Percentiles rank a stretch among this genome's conserved stretches.
phyloP scores from a whole-genome alignment of 139 green algal species.

The Volvox reticuliferus region DNA sequence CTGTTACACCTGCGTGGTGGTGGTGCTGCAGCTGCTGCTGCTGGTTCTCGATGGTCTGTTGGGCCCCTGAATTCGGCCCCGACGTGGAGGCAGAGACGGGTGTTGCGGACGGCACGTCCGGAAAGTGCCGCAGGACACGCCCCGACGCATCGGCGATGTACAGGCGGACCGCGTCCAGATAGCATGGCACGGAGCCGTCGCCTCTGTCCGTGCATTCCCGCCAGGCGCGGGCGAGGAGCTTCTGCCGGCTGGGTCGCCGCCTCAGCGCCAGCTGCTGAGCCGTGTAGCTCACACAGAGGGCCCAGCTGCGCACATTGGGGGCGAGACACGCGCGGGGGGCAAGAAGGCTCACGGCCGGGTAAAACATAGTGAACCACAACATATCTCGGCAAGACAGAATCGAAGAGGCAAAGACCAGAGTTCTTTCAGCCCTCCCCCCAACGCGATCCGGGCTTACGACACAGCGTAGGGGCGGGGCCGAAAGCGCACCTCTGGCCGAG shows the following conservation, averaged over 20 bases:
- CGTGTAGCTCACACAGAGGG: neutral
- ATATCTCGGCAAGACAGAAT: no score
- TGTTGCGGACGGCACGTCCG: neutral
- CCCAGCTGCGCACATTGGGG: neutral
- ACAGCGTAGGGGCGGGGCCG: no score
- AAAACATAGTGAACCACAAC: no score
- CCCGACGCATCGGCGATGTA: slow-evolving; percentile 20
- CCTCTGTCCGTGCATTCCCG: neutral
- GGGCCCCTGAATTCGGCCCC: neutral
- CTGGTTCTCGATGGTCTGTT: neutral
- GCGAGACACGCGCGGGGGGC: no score
- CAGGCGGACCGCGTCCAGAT: neutral
- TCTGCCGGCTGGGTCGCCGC: no score
- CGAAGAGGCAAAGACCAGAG: no score
- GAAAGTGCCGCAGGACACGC: neutral
- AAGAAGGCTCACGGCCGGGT: no score
- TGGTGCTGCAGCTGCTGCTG: neutral
- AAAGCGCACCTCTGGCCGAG: no score
- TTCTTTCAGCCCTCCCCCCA: no score
- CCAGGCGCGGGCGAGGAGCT: neutral
- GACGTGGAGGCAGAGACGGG: neutral
- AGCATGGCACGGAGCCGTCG: neutral
- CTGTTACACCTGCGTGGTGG: neutral
- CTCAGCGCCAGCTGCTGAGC: slow-evolving; percentile 8
- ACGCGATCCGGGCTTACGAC: no score